Evolutionary conservation across 495 filamentous ascomycete genomes (phyloP).

Genomic region (Aspergillus leporis): DNA sequence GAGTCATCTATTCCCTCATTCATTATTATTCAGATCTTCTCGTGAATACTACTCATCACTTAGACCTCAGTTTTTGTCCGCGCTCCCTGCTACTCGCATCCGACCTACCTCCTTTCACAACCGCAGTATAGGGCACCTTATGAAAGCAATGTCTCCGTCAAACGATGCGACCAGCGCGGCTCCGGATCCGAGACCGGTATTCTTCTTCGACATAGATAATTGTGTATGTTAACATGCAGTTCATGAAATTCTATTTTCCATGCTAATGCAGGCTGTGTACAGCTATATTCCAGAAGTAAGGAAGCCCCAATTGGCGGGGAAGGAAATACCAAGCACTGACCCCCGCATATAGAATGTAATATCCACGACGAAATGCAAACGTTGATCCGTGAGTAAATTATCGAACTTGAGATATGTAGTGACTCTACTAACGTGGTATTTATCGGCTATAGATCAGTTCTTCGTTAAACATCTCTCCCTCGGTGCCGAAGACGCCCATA

Average conservation of each 20-base stretch:
- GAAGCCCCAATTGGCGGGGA: not conserved
- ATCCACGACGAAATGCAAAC: slow-evolving; percentile 74
- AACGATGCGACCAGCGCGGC: slow-evolving; percentile 15
- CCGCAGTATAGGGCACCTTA: slow-evolving; percentile 5
- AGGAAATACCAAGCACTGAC: slow-evolving; percentile 8
- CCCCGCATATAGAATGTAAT: slow-evolving; percentile 51
- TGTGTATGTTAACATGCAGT: slow-evolving; percentile 59
- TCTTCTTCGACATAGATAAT: slow-evolving; percentile 98
- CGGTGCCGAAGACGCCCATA: slow-evolving; percentile 67
- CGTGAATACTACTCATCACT: not conserved
- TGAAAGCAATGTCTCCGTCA: slow-evolving; percentile 26
- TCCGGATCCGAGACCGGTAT: slow-evolving; percentile 56
- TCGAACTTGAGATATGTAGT: not conserved
- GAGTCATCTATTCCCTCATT: slow-evolving; percentile 12
- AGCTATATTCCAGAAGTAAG: slow-evolving; percentile 57
- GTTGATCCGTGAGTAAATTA: slow-evolving; percentile 54
- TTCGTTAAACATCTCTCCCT: slow-evolving; percentile 79
- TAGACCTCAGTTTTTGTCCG: not conserved
- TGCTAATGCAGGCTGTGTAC: slow-evolving; percentile 16
- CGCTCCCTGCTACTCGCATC: slow-evolving; percentile 4
- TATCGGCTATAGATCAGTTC: slow-evolving; percentile 60
- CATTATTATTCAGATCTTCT: slow-evolving; percentile 10
- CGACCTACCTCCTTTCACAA: slow-evolving; percentile 1
- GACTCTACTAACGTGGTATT: not conserved
- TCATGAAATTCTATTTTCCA: not conserved